Conservation (phyloP, 2,329 filamentous ascomycete genomes). For the Beauveria asiatica region DNA sequence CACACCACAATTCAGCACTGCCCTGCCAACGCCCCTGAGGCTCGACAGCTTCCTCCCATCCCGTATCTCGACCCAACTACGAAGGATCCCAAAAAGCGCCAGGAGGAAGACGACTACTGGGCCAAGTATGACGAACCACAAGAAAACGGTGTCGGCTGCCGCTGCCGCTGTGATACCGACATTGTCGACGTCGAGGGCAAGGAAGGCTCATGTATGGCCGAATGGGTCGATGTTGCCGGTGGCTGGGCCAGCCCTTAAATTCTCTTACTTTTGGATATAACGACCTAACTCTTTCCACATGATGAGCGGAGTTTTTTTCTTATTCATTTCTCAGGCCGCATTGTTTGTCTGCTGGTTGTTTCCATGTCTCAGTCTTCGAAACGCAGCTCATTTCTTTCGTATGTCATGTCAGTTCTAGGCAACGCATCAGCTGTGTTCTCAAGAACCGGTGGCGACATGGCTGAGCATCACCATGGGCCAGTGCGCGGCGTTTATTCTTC, state of each 20-base stretch:
- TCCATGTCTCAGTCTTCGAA: not conserved
- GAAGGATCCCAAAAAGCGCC: conserved; percentile 69
- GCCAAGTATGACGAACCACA: conserved; percentile 76
- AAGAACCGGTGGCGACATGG: not conserved
- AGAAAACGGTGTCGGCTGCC: conserved; percentile 94
- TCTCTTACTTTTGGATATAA: conserved; percentile 8
- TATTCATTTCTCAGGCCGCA: not conserved
- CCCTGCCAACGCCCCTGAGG: conserved; percentile 81
- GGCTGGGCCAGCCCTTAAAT: conserved; percentile 63
- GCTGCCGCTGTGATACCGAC: conserved; percentile 94
- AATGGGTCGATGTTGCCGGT: conserved; percentile 96
- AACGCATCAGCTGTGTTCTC: not conserved
- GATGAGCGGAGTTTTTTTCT: conserved; percentile 9
- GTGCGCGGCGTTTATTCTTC: not conserved
- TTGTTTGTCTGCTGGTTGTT: not conserved
- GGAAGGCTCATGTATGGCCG: conserved; percentile 84
- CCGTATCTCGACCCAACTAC: conserved; percentile 80
- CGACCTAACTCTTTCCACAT: conserved; percentile 6
- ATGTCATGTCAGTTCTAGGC: not conserved
- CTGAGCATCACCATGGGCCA: not conserved
- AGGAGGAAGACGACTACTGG: conserved; percentile 96
- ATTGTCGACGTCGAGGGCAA: conserved; percentile 97
- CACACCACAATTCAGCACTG: conserved; percentile 99
- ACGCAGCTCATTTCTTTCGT: not conserved
- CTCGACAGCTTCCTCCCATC: conserved; percentile 67